Evolutionary conservation across 306 rosid species (phyloP).

Genomic region (Bauhinia variegata): DNA sequence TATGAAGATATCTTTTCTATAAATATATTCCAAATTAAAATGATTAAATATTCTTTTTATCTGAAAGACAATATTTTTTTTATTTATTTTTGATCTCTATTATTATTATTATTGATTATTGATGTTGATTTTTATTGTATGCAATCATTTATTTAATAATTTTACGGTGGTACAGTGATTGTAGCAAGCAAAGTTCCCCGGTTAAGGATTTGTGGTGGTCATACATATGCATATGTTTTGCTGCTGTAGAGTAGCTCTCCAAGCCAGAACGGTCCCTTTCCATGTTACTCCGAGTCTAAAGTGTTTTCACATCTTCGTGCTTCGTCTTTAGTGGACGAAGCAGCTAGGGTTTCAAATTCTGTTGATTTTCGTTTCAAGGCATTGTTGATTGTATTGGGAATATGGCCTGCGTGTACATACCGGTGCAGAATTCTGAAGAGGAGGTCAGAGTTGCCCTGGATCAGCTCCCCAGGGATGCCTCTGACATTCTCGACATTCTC

Average conservation of each 20-base stretch:
- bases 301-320: neutral
- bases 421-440: slow-evolving; percentile 98
- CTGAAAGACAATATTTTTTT: no score
- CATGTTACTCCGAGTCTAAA: neutral
- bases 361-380: neutral
- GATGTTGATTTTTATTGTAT: no score
- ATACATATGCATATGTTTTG: neutral
- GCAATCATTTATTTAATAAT: no score
- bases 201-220: no score
- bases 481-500: slow-evolving; percentile 91
- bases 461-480: slow-evolving; percentile 93
- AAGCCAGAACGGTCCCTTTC: neutral
- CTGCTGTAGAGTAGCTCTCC: neutral
- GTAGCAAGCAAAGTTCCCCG: no score
- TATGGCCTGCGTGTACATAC: slow-evolving; percentile 90
- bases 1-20: no score
- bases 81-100: no score
- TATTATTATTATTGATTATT: no score
- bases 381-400: neutral
- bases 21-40: no score
- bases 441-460: slow-evolving; percentile 96
- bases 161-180: no score
- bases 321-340: neutral
- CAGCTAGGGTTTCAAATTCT: slow-evolving; percentile 46
- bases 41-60: no score